Percentiles rank a stretch among this genome's conserved stretches.
phyloP scores from a whole-genome alignment of 768 basidiomycete species.

The Lanmaoa rubissima region DNA sequence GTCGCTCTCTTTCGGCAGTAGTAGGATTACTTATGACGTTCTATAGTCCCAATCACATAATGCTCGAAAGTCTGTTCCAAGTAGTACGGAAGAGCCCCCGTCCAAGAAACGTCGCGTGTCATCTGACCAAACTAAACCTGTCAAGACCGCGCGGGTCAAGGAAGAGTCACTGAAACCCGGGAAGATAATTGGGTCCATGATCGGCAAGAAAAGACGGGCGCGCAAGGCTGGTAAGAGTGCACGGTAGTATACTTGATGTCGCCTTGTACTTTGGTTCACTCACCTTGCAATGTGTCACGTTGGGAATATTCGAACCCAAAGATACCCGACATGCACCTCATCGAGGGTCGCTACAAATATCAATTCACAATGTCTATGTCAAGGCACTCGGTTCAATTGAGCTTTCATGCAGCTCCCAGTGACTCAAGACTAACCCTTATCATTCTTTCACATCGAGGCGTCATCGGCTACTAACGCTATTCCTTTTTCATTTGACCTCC shows the following conservation, averaged over 20 bases:
- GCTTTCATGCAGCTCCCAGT: no score
- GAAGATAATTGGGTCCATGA: constrained; percentile 61
- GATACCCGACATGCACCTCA: neutral
- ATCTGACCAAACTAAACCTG: constrained; percentile 23
- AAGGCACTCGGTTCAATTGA: constrained; percentile 40
- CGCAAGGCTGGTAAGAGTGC: constrained; percentile 40
- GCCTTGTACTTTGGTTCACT: neutral
- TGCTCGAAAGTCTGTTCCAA: constrained; percentile 1
- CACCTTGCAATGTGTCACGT: neutral
- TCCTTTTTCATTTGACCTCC: no score
- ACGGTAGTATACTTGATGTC: constrained; percentile 7
- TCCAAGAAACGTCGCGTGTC: constrained; percentile 41
- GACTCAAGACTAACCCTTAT: no score
- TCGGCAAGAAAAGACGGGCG: constrained; percentile 79
- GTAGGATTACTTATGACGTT: neutral
- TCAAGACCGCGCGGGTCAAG: constrained; percentile 20
- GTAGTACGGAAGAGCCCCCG: constrained; percentile 32
- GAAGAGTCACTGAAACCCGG: constrained; percentile 29
- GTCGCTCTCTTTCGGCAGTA: neutral
- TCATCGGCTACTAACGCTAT: no score
- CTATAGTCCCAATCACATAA: constrained; percentile 7
- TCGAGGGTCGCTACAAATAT: neutral
- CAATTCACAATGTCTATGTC: neutral
- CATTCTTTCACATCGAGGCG: no score
- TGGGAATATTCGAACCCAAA: neutral